Percentiles rank a stretch among this genome's conserved stretches.
Evolutionary conservation across 2,329 filamentous ascomycete species (phyloP).

Genomic region (Stemphylium lycopersici): DNA sequence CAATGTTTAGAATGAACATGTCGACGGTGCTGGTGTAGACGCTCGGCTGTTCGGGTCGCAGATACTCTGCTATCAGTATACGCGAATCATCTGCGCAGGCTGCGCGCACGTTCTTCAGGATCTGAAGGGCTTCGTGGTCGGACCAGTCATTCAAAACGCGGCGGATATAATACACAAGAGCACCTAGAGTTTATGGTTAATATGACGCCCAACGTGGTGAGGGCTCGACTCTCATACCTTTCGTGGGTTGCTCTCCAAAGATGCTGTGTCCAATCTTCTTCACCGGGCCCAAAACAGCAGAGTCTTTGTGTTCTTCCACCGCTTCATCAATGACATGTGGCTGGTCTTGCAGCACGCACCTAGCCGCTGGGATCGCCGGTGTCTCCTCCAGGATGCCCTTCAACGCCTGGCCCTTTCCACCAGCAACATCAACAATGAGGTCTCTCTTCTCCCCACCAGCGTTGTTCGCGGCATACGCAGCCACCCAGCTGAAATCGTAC

Average conservation of each 20-base stretch:
- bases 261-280: conserved; percentile 10
- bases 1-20: conserved; percentile 14
- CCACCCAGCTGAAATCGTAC: conserved; percentile 15
- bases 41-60: conserved; percentile 5
- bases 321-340: conserved; percentile 11
- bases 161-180: conserved; percentile 12
- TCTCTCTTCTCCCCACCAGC: conserved; percentile 3
- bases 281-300: conserved; percentile 9
- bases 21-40: conserved; percentile 9
- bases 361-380: conserved; percentile 4
- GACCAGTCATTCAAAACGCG: conserved; percentile 15
- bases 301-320: conserved; percentile 5
- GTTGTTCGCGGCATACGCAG: background rate
- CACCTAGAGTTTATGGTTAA: conserved; percentile 1
- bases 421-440: conserved; percentile 12
- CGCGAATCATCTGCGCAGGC: conserved; percentile 11
- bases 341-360: conserved; percentile 13
- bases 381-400: conserved; percentile 11
- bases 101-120: conserved; percentile 7
- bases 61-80: conserved; percentile 10
- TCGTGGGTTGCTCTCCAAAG: conserved; percentile 9
- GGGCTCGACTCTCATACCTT: conserved; percentile 4
- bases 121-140: conserved; percentile 8
- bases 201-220: background rate
- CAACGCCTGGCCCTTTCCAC: conserved; percentile 11